A percentile compares a stretch with the other conserved stretches of the same genome.
phyloP scores from a whole-genome alignment of 2,329 filamentous ascomycete genomes.

The Simplicillium aogashimaense region DNA sequence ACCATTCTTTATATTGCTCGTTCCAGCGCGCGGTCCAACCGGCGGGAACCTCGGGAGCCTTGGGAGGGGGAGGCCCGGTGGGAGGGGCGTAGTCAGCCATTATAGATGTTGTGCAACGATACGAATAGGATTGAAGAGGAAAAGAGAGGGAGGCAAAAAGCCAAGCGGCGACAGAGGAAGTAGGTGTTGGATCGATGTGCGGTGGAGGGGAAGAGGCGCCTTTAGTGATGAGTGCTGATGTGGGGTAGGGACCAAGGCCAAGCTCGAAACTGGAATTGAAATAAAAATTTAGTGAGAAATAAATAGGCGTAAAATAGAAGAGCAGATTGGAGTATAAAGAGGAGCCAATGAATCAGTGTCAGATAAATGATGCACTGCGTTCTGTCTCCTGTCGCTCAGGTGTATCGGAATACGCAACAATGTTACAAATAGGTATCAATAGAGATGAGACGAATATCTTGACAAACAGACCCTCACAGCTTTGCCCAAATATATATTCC shows the following conservation, averaged over 20 bases:
- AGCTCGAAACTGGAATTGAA: not conserved
- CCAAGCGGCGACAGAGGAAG: not conserved
- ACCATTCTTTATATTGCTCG: slow-evolving; percentile 81
- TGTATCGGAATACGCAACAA: too few relatives aligned
- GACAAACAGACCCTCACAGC: too few relatives aligned
- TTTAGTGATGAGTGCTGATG: not conserved
- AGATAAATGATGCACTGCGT: too few relatives aligned
- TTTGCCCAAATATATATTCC: too few relatives aligned
- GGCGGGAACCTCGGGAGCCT: slow-evolving; percentile 49
- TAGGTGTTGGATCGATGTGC: not conserved
- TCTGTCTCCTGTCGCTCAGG: too few relatives aligned
- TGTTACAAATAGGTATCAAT: too few relatives aligned
- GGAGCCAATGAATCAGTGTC: too few relatives aligned
- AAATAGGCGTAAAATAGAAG: not conserved
- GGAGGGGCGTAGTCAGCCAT: slow-evolving; percentile 49
- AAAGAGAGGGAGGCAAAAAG: not conserved
- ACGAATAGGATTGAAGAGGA: not conserved
- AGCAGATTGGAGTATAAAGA: too few relatives aligned
- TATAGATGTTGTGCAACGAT: not conserved
- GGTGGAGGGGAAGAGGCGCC: not conserved
- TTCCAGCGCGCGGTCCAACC: slow-evolving; percentile 85
- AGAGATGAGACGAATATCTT: too few relatives aligned
- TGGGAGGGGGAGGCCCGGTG: slow-evolving; percentile 44
- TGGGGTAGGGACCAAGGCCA: not conserved
- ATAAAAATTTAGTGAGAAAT: not conserved